Base-by-base conservation (phyloP, 768 basidiomycete genomes). In the Amanita molliuscula region DNA sequence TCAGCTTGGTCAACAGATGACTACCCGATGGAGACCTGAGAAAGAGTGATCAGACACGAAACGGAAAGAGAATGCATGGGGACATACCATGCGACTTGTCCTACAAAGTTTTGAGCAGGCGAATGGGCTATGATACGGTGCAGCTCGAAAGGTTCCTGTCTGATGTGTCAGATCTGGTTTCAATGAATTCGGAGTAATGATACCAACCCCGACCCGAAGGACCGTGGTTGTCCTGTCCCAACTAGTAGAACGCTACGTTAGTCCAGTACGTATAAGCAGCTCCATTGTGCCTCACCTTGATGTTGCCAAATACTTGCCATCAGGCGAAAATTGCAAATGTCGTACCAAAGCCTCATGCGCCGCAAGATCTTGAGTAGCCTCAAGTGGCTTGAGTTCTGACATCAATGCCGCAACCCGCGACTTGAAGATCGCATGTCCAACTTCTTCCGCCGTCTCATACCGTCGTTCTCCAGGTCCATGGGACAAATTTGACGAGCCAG, bases 281-380 rank as follows among this genome's bases (percentile, higher is more conserved):
- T 37, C 4, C 20, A 16, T 15, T 29, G 29, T 1, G n/a, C 34
- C 65, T 44, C 56, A 81, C 76, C 82, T 82, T 25, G 82, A 83
- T 3, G 84, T 87, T 3, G 84, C 86, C 56, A 88, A 60, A 58
- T 76, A 84, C 59, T 73, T 79, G 16, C 86, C 86, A 61, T 86
- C 77, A 1, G 84, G 84, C 1, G 82, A 85, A 65, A 88, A 88
- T 61, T 86, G 79, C 58, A 88, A 61, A 62, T 86, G 81, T 47
- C 80, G 63, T 15, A 88, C 84, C 25, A 86, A 73, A 6, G 81
- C 84, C 47, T 71, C 66, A 61, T 88, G 86, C 4, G 79, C 78
- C 8, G 74, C 73, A 18, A 84, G 61, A 53, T 79, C 81, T 57
- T 85, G 76, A 0, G 77, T 79, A 7, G 74, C 62, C 48, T 74